These are phyloP conservation scores for Hyaloscypha variabilis DNA, from an alignment of 495 filamentous ascomycete species.

Conservation along the genomic window DNA sequence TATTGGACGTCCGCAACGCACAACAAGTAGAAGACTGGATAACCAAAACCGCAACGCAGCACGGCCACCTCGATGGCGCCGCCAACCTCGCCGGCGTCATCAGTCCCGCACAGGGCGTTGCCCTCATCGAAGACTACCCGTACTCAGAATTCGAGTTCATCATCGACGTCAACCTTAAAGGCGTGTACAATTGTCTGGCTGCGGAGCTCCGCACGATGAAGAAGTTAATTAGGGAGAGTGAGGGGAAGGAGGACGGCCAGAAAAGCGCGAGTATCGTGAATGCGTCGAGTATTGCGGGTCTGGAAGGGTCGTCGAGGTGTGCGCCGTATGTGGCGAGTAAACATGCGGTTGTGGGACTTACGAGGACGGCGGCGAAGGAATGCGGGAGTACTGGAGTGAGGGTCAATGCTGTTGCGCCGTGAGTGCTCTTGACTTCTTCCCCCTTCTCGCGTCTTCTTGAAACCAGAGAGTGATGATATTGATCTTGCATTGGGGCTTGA, in stretches of 20 bases:
- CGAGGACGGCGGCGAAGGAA: conserved; percentile 55
- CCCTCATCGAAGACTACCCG: conserved; percentile 38
- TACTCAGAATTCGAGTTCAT: conserved; percentile 50
- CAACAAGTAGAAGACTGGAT: conserved; percentile 32
- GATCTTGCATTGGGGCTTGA: neutral
- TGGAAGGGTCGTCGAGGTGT: conserved; percentile 32
- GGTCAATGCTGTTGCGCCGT: conserved; percentile 54
- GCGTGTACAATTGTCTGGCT: conserved; percentile 58
- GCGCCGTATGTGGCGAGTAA: conserved; percentile 57
- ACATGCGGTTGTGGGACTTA: conserved; percentile 53
- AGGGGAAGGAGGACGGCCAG: conserved; percentile 18
- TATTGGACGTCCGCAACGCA: conserved; percentile 39
- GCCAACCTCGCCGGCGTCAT: conserved; percentile 52
- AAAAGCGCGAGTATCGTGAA: conserved; percentile 22
- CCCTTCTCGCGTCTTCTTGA: neutral
- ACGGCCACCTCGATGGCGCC: conserved; percentile 47
- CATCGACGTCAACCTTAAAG: conserved; percentile 55
- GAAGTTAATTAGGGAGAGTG: too few relatives aligned
- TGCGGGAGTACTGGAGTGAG: conserved; percentile 52
- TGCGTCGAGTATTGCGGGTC: conserved; percentile 13
- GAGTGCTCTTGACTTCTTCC: neutral
- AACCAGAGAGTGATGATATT: neutral
- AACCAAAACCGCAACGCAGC: conserved; percentile 29
- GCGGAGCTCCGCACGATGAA: conserved; percentile 51
- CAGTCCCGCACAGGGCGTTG: conserved; percentile 33